phyloP scores from a whole-genome alignment of 2,329 filamentous ascomycete genomes.

The Sphaerostilbella broomeana region DNA sequence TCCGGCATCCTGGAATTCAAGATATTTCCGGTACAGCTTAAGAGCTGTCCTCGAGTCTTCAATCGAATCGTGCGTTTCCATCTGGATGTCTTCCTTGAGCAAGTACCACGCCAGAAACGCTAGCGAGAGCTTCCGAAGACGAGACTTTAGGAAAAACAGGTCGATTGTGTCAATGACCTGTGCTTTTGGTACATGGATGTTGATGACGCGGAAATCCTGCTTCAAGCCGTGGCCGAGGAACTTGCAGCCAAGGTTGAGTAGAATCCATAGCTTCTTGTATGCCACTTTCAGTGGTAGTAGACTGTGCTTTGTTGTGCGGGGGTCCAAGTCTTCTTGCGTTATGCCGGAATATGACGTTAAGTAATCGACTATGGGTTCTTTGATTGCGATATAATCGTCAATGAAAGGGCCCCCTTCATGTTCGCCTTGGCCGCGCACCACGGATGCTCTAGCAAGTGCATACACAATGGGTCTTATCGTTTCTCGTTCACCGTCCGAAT shows the following conservation, averaged over 20 bases:
- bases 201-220: constrained; percentile 96
- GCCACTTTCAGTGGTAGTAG: constrained; percentile 82
- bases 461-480: constrained; percentile 88
- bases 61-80: constrained; percentile 87
- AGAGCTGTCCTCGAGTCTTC: constrained; percentile 90
- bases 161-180: constrained; percentile 95
- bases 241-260: constrained; percentile 87
- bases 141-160: constrained; percentile 75
- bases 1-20: constrained; percentile 81
- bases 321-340: constrained; percentile 75
- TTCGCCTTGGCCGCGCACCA: constrained; percentile 72
- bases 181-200: constrained; percentile 84
- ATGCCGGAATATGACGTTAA: constrained; percentile 93
- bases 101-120: constrained; percentile 89
- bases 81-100: constrained; percentile 88
- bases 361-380: constrained; percentile 90
- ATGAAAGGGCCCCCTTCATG: constrained; percentile 83
- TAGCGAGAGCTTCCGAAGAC: constrained; percentile 80
- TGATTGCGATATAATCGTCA: constrained; percentile 92
- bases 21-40: constrained; percentile 80
- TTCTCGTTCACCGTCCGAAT: constrained; percentile 85
- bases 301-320: constrained; percentile 69
- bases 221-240: constrained; percentile 92
- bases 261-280: constrained; percentile 97
- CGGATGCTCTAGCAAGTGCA: constrained; percentile 86